Percentiles rank a stretch among this genome's conserved stretches.
phyloP scores from a whole-genome alignment of 352 stramenopile species.

The Phytophthora meadii region DNA sequence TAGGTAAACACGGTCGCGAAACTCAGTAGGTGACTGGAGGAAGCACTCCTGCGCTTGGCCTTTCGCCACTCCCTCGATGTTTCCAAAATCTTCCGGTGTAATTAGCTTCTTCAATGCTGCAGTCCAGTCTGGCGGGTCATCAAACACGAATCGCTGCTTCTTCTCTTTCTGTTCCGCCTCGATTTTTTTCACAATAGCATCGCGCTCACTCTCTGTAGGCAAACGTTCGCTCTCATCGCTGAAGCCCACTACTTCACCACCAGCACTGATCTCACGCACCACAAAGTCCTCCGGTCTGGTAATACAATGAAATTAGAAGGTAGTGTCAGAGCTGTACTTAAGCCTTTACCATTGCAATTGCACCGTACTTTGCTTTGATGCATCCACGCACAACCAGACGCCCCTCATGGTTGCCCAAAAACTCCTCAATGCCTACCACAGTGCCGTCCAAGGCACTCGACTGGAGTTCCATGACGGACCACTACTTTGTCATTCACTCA shows the following conservation, averaged over 20 bases:
- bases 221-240: constrained; percentile 28
- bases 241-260: constrained; percentile 51
- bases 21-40: constrained; percentile 50
- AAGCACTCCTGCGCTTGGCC: constrained; percentile 31
- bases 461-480: constrained; percentile 2
- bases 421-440: constrained; percentile 59
- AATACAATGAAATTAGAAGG: background rate
- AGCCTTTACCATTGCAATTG: background rate
- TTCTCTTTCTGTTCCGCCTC: constrained; percentile 42
- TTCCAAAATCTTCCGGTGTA: constrained; percentile 9
- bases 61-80: constrained; percentile 33
- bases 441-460: constrained; percentile 12
- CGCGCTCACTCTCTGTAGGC: constrained; percentile 43
- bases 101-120: constrained; percentile 45
- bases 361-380: constrained; percentile 62
- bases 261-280: constrained; percentile 67
- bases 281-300: constrained; percentile 66
- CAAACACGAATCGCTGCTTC: constrained; percentile 58
- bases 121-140: constrained; percentile 56
- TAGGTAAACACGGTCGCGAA: constrained; percentile 67
- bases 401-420: constrained; percentile 29
- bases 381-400: constrained; percentile 31
- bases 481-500: background rate
- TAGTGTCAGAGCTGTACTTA: too few relatives aligned
- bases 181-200: constrained; percentile 42